Base-by-base conservation (phyloP, 345 rosid species). In the sweet orange (Citrus sinensis) region DNA sequence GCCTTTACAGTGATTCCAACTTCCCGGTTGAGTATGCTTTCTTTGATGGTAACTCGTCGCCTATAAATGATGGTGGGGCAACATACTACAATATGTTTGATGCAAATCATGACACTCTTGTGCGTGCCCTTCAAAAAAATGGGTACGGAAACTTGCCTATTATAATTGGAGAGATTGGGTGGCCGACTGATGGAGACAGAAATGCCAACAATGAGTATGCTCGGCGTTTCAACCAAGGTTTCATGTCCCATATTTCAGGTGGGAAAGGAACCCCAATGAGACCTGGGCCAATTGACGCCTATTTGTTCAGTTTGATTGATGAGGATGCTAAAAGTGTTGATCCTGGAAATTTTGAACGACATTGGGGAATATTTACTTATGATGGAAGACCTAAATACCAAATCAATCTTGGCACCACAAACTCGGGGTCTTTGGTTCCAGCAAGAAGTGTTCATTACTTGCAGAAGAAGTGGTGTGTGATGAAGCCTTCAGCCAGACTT, bases 101-200 rank as follows among this genome's bases (percentile, higher is more conserved):
- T 65, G 99, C 99, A 14, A 95, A 95, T 72, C 88, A 88, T 5
- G 99, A 95, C 80, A 95, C 98, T 25, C 89, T 96, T 6, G 92
- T 92, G 3, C 82, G 90, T 76, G 95, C 99, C 25, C 83, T 96
- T 19, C 92, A 91, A 79, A 96, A 88, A 87, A 92, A 94, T 64
- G 98, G 99, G 54, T 94, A 86, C 27, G 88, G 89, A 22, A 84
- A 90, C 84, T 42, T 92, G 91, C 93, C 95, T 1, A 85, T 96
- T 42, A 89, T 96, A 11, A 77, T 94, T 13, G 99, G 99, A 32
- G 99, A 96, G 81, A 82, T 94, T 9, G 98, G 99, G 22, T 94
- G 99, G 98, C 99, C 99, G 19, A 96, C 98, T 32, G 99, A 96
- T 64, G 97, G 98, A 1, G 91, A 96, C 71, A 82, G 71, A 69